Conservation (phyloP, 306 rosid genomes). For the Quercus engelmannii region DNA sequence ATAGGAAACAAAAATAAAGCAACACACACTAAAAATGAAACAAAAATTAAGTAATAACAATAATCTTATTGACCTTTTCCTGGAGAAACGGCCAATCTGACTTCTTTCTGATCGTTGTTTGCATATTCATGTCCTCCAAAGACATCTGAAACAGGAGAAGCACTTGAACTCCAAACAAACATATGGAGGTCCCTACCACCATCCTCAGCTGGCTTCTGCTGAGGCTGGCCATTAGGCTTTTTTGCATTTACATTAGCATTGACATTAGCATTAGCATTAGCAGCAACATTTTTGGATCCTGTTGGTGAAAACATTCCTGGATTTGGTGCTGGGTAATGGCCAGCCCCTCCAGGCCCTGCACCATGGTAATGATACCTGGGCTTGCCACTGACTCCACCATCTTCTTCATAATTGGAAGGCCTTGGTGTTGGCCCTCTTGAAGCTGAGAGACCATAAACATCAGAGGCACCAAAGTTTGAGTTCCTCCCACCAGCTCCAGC, state of each 20-base stretch:
- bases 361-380: conserved; percentile 42
- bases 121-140: conserved; percentile 67
- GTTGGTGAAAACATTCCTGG: conserved; percentile 82
- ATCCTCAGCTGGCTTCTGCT: conserved; percentile 38
- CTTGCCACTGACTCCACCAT: conserved; percentile 31
- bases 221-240: conserved; percentile 56
- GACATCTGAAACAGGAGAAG: conserved; percentile 81
- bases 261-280: conserved; percentile 25
- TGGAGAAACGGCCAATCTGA: conserved; percentile 58
- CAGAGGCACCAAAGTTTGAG: conserved; percentile 62
- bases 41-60: neutral
- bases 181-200: conserved; percentile 69
- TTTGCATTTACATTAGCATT: conserved; percentile 37
- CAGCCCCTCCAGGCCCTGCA: conserved; percentile 26
- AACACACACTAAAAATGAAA: neutral
- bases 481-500: conserved; percentile 67
- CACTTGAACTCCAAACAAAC: conserved; percentile 91
- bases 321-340: conserved; percentile 77
- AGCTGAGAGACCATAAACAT: conserved; percentile 62
- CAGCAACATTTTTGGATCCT: conserved; percentile 34
- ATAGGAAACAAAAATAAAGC: neutral
- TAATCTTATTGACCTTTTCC: conserved; percentile 50
- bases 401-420: conserved; percentile 70
- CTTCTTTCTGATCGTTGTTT: conserved; percentile 60
- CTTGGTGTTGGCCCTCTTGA: conserved; percentile 83